Evolutionary conservation across 352 stramenopile species (phyloP), one percentile per base, ranked within the genome.

Genomic region (Globisporangium uncinulatum): DNA sequence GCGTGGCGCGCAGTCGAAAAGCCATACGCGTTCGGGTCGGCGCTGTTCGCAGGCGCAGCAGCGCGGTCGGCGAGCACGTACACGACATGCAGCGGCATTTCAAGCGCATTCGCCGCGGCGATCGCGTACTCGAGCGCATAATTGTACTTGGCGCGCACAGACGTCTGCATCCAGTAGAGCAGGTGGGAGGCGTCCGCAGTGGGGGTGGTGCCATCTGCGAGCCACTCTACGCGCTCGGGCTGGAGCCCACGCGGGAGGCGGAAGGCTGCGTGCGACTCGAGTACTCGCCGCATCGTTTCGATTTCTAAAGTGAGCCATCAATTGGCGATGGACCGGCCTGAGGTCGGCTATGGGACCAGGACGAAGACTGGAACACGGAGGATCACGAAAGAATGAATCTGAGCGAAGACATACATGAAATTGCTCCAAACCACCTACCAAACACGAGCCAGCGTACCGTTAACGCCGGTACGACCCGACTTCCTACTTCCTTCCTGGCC

Each of bases 131-230:
- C 80, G 21, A 94, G 71, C 47, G 83, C 66, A 63, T 91, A 92
- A 58, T 94, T 94, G 69, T 89, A 83, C 49, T 86, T 83, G 29
- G 80, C 68, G 43, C 85, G 85, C 63, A 93, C 78, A 2, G 81
- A 86, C 45, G 82, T 92, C 59, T 94, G 85, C 85, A 94, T 94
- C 85, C 85, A 94, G 68, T 94, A 94, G 57, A 94, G 67, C 45
- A 94, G 56, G 79, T 60, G 61, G 31, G 51, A 15, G 13, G 21
- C 34, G 41, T 17, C 13, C 24, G 46, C 24, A 34, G 55, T 15
- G 56, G 42, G 21, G 37, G 21, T 36, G 39, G 32, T 15, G 17
- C 31, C 20, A 21, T 49, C 17, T 15, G 10, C 4, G 29, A 90
- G 65, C 83, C 83, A 92, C 66, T 87, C 74, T 13, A 92, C 65